A percentile compares a stretch with the other conserved stretches of the same genome.
phyloP scores from a whole-genome alignment of 2,329 filamentous ascomycete species.

The Phyllosticta paracitricarpa region DNA sequence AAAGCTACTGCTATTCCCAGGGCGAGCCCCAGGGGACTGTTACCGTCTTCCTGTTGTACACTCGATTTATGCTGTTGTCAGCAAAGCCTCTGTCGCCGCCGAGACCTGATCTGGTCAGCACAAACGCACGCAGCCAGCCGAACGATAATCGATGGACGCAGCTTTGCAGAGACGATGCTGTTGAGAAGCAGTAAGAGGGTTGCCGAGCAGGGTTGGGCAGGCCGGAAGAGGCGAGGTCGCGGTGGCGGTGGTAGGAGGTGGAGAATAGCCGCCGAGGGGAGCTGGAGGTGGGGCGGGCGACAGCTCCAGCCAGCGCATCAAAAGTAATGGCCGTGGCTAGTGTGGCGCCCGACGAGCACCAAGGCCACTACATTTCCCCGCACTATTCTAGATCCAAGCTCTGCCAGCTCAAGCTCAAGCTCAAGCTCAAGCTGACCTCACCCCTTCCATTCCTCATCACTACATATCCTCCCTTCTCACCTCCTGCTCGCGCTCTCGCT shows the following conservation, averaged over 20 bases:
- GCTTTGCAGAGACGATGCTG: neutral
- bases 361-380: neutral
- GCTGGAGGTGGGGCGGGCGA: neutral
- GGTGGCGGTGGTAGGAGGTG: neutral
- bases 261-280: neutral
- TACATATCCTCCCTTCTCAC: neutral
- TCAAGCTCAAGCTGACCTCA: neutral
- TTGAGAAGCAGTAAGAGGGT: neutral
- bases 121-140: neutral
- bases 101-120: neutral
- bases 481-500: constrained; percentile 3
- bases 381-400: neutral
- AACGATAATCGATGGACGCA: neutral
- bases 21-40: neutral
- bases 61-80: neutral
- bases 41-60: neutral
- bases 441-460: neutral
- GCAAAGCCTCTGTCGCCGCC: neutral
- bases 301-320: neutral
- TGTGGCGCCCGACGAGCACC: neutral
- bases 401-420: neutral
- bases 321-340: neutral
- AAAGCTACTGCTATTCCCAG: neutral
- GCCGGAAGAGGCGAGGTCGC: neutral
- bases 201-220: neutral